Base-by-base conservation (phyloP, 805 yeast species). In the Starmerella geochares region DNA sequence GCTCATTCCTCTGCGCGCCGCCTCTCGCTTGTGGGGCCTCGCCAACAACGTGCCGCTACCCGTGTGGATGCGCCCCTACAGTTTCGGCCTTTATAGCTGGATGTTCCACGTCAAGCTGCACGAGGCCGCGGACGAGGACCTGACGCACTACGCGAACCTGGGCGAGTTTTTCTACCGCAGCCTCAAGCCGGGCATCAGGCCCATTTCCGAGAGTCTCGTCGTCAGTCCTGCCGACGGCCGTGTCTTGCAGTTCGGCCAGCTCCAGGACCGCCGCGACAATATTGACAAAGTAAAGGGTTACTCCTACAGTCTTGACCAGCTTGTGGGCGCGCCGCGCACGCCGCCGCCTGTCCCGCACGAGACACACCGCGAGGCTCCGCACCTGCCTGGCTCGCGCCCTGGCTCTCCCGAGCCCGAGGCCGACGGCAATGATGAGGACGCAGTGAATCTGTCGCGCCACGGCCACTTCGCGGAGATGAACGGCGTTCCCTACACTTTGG, bases 241-340 rank as follows among this genome's bases (percentile, higher is more conserved):
- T 56, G 82, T 92, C 16, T 70, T 92, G 52, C 88, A 86, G 59
- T 76, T 86, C 52, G 99, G 99, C 21, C 71, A 77, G 27, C 78
- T 85, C 35, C 75, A 82, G 58, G 95, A 95, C 29, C 42, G 42
- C 19, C 85, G 83, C 57, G 60, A 64, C 31, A 60, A 65, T 31
- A 86, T 92, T 53, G 97, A 92, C 65, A 97, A 90, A 66, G 97
- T 92, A 36, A 92, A 92, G 68, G 98, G 98, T 7, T 78, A 92
- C 78, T 86, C 94, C 1, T 92, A 92, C 65, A 81, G 94, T 2
- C 75, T 92, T 14, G 90, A 85, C 57, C 88, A 94, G 9, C 76
- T 92, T 48, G 72, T 92, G 41, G 99, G 99, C 3, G 53, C 57
- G 17, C 56, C 59, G 8, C 38, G 44, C 20, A 56, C 50, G 20